Conservation (phyloP, 2,329 filamentous ascomycete species). For the Colletotrichum phormii region DNA sequence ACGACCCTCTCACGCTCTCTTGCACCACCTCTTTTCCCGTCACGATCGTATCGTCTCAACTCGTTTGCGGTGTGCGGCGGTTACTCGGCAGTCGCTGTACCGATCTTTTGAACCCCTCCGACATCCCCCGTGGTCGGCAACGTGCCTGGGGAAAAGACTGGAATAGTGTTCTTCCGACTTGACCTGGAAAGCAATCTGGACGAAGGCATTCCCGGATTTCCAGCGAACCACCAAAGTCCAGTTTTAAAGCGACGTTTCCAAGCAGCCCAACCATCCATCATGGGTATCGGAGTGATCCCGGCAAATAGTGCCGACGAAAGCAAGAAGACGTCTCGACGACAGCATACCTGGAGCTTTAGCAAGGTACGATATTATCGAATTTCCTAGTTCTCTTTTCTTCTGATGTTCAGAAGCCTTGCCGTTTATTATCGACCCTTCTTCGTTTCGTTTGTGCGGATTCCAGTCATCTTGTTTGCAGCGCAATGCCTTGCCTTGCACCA, state of each 20-base stretch:
- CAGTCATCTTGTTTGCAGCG: not conserved
- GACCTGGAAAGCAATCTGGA: not conserved
- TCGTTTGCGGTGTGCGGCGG: slow-evolving; percentile 9
- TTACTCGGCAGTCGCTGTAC: slow-evolving; percentile 34
- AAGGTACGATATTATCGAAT: slow-evolving; percentile 44
- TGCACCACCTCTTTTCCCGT: not conserved
- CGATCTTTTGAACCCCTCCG: slow-evolving; percentile 17
- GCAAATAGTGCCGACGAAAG: slow-evolving; percentile 25
- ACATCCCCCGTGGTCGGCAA: slow-evolving; percentile 28
- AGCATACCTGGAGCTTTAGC: slow-evolving; percentile 56
- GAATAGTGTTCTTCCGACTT: not conserved
- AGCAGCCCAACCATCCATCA: not conserved
- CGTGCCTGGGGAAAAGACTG: not conserved
- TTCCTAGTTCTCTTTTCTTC: not conserved
- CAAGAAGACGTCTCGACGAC: slow-evolving; percentile 41
- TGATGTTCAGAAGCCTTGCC: not conserved
- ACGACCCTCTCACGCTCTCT: not conserved
- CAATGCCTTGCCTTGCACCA: not conserved
- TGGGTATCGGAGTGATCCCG: slow-evolving; percentile 36
- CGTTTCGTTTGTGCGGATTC: not conserved
- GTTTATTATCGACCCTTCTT: not conserved
- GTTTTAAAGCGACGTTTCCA: not conserved
- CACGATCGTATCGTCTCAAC: slow-evolving; percentile 20
- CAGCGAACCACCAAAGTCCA: not conserved
- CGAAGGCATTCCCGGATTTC: not conserved